Evolutionary conservation across 371 early-diverging fungal genomes (phyloP).

Genomic region (Haplosporangium sp.): DNA sequence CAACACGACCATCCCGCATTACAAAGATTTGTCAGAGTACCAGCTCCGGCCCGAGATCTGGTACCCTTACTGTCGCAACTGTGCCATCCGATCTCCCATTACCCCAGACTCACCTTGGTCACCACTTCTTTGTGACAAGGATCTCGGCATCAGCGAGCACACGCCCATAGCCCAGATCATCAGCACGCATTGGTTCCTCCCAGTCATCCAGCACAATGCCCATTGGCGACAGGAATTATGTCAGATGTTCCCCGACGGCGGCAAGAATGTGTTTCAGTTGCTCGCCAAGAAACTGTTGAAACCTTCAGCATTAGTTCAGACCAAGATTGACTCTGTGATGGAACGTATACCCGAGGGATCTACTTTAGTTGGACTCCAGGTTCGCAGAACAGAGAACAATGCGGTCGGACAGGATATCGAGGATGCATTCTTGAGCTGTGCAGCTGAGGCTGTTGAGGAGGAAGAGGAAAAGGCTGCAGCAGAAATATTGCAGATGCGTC

Average conservation of each 20-base stretch:
- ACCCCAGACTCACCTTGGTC: slow-evolving; percentile 40
- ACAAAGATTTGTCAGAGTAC: slow-evolving; percentile 14
- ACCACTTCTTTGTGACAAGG: slow-evolving; percentile 17
- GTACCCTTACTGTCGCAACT: slow-evolving; percentile 52
- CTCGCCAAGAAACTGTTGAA: slow-evolving; percentile 29
- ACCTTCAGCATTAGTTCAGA: slow-evolving; percentile 29
- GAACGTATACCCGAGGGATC: slow-evolving; percentile 32
- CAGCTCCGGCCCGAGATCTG: slow-evolving; percentile 33
- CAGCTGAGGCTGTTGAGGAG: slow-evolving; percentile 21
- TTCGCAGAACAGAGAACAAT: slow-evolving; percentile 50
- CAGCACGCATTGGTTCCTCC: slow-evolving; percentile 48
- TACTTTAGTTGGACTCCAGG: slow-evolving; percentile 45
- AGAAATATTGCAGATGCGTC: background rate
- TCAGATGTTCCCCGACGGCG: slow-evolving; percentile 43
- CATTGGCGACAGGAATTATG: slow-evolving; percentile 32
- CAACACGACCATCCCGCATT: slow-evolving; percentile 19
- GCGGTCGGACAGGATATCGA: slow-evolving; percentile 43
- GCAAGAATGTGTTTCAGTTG: slow-evolving; percentile 30
- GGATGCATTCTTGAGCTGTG: slow-evolving; percentile 47
- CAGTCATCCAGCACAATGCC: slow-evolving; percentile 49
- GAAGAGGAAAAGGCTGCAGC: slow-evolving; percentile 12
- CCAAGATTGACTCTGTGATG: slow-evolving; percentile 38
- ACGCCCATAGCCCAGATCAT: slow-evolving; percentile 28
- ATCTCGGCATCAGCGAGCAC: slow-evolving; percentile 20
- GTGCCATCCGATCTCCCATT: slow-evolving; percentile 41